Conservation (phyloP, 1,284 basidiomycete genomes). For the Trametes pubescens region DNA sequence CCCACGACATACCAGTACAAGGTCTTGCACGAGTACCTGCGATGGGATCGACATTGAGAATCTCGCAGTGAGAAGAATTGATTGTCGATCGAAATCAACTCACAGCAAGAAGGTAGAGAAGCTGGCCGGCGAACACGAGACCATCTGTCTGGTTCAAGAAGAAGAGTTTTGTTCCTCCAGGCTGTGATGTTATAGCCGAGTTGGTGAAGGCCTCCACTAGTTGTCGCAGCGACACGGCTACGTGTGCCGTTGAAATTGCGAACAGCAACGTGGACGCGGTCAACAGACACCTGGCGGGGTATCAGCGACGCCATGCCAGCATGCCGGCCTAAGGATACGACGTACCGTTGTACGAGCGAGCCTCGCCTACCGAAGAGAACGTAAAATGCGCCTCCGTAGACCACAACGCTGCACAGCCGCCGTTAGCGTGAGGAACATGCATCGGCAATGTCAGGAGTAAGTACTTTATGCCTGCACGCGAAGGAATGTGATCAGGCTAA, state of each 20-base stretch:
- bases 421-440: neutral
- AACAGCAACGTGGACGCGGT: conserved; percentile 9
- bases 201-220: conserved; percentile 14
- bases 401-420: conserved; percentile 5
- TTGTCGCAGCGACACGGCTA: conserved; percentile 14
- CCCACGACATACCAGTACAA: neutral
- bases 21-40: conserved; percentile 6
- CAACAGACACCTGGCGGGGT: conserved; percentile 2
- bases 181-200: conserved; percentile 2
- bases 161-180: conserved; percentile 9
- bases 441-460: neutral
- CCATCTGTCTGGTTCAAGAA: conserved; percentile 15
- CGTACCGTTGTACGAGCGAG: conserved; percentile 3
- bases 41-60: neutral
- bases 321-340: too few relatives aligned
- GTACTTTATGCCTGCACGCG: conserved; percentile 14
- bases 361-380: conserved; percentile 7
- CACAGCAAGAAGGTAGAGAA: conserved; percentile 16
- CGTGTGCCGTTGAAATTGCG: conserved; percentile 12
- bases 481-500: neutral
- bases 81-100: neutral
- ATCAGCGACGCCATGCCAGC: too few relatives aligned
- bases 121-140: conserved; percentile 8
- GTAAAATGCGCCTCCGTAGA: conserved; percentile 14
- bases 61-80: neutral